Conservation (phyloP, 352 stramenopile species). For the Phytophthora constricta region DNA sequence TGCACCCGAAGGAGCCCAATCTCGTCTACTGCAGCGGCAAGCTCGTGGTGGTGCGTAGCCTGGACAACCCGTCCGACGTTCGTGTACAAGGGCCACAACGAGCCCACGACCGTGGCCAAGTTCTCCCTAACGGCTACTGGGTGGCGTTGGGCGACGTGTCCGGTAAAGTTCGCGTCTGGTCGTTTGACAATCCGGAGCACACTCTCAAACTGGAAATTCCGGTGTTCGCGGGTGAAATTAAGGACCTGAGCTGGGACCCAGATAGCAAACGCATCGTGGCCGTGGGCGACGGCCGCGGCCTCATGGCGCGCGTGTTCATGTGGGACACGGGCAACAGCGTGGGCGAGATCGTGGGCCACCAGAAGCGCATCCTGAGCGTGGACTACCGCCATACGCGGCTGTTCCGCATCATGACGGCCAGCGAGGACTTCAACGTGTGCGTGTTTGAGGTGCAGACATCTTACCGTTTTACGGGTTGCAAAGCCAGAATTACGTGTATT, state of each 20-base stretch:
- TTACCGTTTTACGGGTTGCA: too few species aligned
- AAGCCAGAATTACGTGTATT: too few species aligned
- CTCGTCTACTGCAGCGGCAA: conserved; percentile 94
- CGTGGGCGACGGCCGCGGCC: conserved; percentile 82
- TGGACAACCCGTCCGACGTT: conserved; percentile 89
- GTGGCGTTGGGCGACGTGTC: conserved; percentile 91
- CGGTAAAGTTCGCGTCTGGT: conserved; percentile 96
- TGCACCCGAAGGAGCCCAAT: conserved; percentile 89
- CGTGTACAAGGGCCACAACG: conserved; percentile 96
- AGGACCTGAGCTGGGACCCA: conserved; percentile 95
- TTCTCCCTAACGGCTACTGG: conserved; percentile 97
- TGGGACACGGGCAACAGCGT: conserved; percentile 97
- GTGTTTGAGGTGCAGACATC: conserved; percentile 96
- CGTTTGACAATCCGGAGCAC: conserved; percentile 97
- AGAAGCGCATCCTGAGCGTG: conserved; percentile 92
- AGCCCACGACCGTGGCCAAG: conserved; percentile 91
- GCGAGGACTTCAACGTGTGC: conserved; percentile 95
- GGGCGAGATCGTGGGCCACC: conserved; percentile 94
- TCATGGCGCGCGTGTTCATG: conserved; percentile 92
- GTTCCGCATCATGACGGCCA: conserved; percentile 95
- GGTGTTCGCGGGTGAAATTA: conserved; percentile 91
- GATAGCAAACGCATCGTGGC: conserved; percentile 96
- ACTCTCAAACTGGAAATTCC: conserved; percentile 94
- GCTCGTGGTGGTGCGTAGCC: conserved; percentile 90
- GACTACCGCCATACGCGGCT: conserved; percentile 94